Percentiles rank a stretch among this genome's conserved stretches.
phyloP scores from a whole-genome alignment of 2,329 filamentous ascomycete species.

The Byssothecium circinans region DNA sequence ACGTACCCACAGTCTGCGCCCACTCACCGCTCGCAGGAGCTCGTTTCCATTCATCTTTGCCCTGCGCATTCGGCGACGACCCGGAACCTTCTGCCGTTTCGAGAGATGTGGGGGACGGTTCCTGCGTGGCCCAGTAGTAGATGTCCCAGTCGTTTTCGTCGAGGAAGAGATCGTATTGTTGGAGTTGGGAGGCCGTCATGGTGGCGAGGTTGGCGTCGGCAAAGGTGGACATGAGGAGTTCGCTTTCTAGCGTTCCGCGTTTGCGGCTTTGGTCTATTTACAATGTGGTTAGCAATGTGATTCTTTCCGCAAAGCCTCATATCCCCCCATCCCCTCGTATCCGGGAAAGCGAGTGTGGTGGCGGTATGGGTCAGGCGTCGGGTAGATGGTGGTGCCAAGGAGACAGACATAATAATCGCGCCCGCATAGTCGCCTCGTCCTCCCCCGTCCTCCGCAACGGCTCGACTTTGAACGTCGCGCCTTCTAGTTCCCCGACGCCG shows the following conservation, averaged over 20 bases:
- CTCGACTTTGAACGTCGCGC: slow-evolving; percentile 83
- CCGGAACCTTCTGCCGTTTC: slow-evolving; percentile 58
- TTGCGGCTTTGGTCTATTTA: slow-evolving; percentile 88
- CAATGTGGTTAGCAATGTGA: slow-evolving; percentile 10
- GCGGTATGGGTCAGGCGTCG: slow-evolving; percentile 2
- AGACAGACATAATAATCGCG: slow-evolving; percentile 72
- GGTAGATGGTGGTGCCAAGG: slow-evolving; percentile 13
- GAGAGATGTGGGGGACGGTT: slow-evolving; percentile 62
- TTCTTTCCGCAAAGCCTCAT: neutral
- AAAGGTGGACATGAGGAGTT: slow-evolving; percentile 95
- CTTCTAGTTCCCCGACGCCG: slow-evolving; percentile 80
- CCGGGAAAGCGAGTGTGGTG: neutral
- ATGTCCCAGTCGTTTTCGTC: slow-evolving; percentile 99
- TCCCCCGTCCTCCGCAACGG: slow-evolving; percentile 85
- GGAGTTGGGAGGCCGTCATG: slow-evolving; percentile 74
- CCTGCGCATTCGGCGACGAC: slow-evolving; percentile 49
- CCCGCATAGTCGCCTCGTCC: slow-evolving; percentile 81
- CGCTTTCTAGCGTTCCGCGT: slow-evolving; percentile 91
- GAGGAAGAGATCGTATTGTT: slow-evolving; percentile 87
- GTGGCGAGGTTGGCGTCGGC: slow-evolving; percentile 73
- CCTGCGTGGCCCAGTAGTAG: slow-evolving; percentile 98
- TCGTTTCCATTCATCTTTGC: slow-evolving; percentile 53
- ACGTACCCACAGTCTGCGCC: slow-evolving; percentile 94
- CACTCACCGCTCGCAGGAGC: slow-evolving; percentile 73
- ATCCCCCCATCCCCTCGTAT: neutral